Evolutionary conservation across 768 basidiomycete species (phyloP), one percentile per base, ranked within the genome.

Genomic region (Obba rivulosa): DNA sequence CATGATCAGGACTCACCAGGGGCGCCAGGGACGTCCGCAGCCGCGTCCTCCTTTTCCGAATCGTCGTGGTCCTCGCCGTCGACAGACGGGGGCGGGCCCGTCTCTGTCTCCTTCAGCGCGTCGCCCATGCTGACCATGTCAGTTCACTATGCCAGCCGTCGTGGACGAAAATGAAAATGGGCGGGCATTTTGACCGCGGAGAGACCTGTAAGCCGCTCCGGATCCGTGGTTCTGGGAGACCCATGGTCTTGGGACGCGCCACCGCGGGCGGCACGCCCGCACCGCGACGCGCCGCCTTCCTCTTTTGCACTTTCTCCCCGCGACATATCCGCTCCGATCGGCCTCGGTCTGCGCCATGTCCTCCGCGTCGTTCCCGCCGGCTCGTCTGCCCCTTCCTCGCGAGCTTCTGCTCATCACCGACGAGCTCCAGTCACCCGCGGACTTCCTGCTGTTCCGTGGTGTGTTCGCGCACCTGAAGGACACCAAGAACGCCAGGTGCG

Each of bases 331-430:
- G 5, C 28, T 31, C 28, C 28, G 5, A 13, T 5, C 28, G 13
- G 7, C 28, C 7, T 31, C 28, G 28, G 13, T 13, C 13, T 13
- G 28, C 28, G 13, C 7, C 13, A 31, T 31, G 28, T 31, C 28
- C 28, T 31, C 28, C 7, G 28, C 28, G 13, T 31, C 28, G 67
- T 74, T 82, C 55, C 72, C 79, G 24, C 78, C 81, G 1, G 71
- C 74, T 20, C 68, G 78, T 17, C 69, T 85, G 13, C 63, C 69
- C 8, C 69, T 77, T 13, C 69, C 77, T 28, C 70, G 71, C 23
- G 73, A 80, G 8, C 57, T 81, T 14, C 56, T 86, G 10, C 66
- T 90, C 0, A 70, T 91, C 5, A 85, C 86, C 5, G 88, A 91
- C 56, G 75, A 86, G 43, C 69, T 90, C 0, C 67, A 73, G 0